Base-by-base conservation (phyloP, 2,329 filamentous ascomycete genomes). In the Grosmannia clavigera region DNA sequence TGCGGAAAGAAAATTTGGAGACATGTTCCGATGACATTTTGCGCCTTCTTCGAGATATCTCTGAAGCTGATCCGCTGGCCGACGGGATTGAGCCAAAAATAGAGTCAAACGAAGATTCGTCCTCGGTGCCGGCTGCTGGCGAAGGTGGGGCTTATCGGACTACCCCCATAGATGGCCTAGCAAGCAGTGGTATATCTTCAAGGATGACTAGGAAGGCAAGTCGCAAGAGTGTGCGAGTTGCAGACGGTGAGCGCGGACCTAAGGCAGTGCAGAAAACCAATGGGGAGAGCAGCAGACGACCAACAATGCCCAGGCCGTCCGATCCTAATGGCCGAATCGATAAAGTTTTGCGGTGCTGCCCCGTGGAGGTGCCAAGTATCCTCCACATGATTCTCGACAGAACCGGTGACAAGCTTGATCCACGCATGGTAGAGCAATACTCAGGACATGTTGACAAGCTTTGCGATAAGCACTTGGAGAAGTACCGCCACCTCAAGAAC, bases 341-440 rank as follows among this genome's bases (percentile, higher is more conserved):
- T 16, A 33, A 12, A 22, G 14, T 35, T 3, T 11, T 55, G 5
- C 61, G 63, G 2, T 63, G 63, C 59, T 65, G 64, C 40, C 61
- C 63, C 0, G 58, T 57, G 11, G 63, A 65, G 6, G 64, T 65
- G 40, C 64, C 64, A 3, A 55, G 46, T 1, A 60, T 62, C 2
- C 54, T 65, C 9, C 61, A 61, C n/a, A 62, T 63, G 59, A 60
- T 62, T 14, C 58, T 64, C 2, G 63, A 65, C 38, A 40, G 48
- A 11, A 62, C 58, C 0, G 55, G 56, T 19, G 52, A 50, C 31
- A 55, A 51, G n/a, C 62, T 64, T 33, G 58, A 63, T 25, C 59
- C 61, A 22, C 60, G 31, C 9, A 62, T 63, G 61, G 46, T 62
- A 3, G 59, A 64, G 4, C 59, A 61, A n/a, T 64, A 62, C 25